Percentiles rank a stretch among this genome's conserved stretches.
Evolutionary conservation across 2,329 filamentous ascomycete species (phyloP).

Genomic region (Cyanodermella asteris): DNA sequence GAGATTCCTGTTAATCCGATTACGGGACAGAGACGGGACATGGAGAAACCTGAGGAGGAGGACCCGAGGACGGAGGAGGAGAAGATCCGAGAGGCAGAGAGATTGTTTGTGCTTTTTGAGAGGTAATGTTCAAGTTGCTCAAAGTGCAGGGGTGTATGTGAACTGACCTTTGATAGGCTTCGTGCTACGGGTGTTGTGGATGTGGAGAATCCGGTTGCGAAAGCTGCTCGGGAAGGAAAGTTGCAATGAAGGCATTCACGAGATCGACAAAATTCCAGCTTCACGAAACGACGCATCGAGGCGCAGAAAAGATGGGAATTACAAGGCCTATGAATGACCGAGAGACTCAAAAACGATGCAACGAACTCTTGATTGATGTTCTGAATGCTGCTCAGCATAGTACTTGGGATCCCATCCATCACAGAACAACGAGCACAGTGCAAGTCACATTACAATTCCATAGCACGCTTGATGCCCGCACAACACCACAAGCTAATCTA

Average conservation of each 20-base stretch:
- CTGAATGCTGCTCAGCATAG: no score
- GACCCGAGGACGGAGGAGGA: constrained; percentile 70
- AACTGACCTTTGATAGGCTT: constrained; percentile 21
- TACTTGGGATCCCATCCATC: no score
- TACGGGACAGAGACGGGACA: constrained; percentile 61
- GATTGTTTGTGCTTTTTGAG: constrained; percentile 77
- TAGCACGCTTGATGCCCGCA: no score
- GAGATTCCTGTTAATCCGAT: constrained; percentile 80
- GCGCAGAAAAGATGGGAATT: no score
- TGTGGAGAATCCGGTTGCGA: constrained; percentile 57
- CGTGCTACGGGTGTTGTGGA: constrained; percentile 55
- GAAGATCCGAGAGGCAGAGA: constrained; percentile 78
- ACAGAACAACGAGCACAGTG: no score
- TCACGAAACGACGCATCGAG: no score
- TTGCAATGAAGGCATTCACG: constrained; percentile 21
- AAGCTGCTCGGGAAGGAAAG: constrained; percentile 49
- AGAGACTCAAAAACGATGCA: no score
- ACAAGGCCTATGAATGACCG: no score
- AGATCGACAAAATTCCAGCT: no score
- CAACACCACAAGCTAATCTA: no score
- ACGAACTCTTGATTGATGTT: no score
- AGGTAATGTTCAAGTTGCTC: constrained; percentile 26
- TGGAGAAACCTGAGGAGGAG: constrained; percentile 36
- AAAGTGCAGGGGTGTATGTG: constrained; percentile 1
- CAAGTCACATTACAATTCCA: no score